phyloP scores from a whole-genome alignment of 306 rosid genomes.

The Hippophae rhamnoides region DNA sequence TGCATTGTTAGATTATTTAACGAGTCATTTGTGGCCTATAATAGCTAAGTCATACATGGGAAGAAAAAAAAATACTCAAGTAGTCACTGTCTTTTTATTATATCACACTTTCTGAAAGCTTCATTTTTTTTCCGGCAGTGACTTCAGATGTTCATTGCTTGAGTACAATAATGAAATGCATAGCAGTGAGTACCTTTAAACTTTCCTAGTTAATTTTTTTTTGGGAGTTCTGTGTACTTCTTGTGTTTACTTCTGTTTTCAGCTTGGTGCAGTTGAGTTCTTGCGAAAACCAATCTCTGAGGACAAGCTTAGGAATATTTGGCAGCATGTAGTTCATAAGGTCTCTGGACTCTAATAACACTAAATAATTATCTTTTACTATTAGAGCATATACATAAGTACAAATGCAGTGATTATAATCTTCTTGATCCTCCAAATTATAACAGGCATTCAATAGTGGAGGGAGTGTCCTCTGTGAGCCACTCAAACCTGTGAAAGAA shows the following conservation, averaged over 20 bases:
- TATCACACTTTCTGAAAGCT: slow-evolving; percentile 7
- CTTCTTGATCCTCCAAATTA: slow-evolving; percentile 30
- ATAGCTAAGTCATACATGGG: too few species aligned
- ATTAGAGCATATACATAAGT: not conserved
- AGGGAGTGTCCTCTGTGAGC: slow-evolving; percentile 31
- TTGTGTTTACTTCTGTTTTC: slow-evolving; percentile 15
- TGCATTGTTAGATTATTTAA: too few species aligned
- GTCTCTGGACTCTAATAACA: slow-evolving; percentile 32
- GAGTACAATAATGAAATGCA: slow-evolving; percentile 92
- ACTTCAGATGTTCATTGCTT: slow-evolving; percentile 70
- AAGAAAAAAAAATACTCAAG: too few species aligned
- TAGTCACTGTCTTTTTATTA: too few species aligned
- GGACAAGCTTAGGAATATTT: slow-evolving; percentile 82
- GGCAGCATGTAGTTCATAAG: slow-evolving; percentile 99
- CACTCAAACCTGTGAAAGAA: slow-evolving; percentile 62
- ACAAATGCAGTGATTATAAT: slow-evolving; percentile 8
- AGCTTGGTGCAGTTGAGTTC: slow-evolving; percentile 97
- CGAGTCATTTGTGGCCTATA: too few species aligned
- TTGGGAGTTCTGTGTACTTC: too few species aligned
- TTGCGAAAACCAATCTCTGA: slow-evolving; percentile 80
- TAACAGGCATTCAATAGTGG: slow-evolving; percentile 84
- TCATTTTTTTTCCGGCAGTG: slow-evolving; percentile 40
- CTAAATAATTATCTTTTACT: slow-evolving; percentile 3
- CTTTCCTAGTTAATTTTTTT: too few species aligned
- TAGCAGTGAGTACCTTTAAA: slow-evolving; percentile 48